Percentiles rank a stretch among this genome's conserved stretches.
Conservation (phyloP, 306 rosid genomes). For the Myrica gale region DNA sequence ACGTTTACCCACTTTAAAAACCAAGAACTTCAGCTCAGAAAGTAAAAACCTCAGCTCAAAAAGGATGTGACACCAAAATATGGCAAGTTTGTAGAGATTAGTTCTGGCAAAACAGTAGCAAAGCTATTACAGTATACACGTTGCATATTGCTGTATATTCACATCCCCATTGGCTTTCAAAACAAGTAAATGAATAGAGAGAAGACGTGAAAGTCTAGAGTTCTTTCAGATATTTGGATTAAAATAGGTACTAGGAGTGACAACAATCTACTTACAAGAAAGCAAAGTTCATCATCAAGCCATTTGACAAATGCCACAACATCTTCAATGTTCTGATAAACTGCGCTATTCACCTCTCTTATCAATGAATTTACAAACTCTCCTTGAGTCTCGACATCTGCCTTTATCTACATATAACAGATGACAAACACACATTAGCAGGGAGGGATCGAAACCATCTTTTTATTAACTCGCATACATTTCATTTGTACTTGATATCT, state of each 20-base stretch:
- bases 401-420: slow-evolving; percentile 70
- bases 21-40: neutral
- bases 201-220: neutral
- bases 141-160: too few species aligned
- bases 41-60: neutral
- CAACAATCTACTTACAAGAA: slow-evolving; percentile 65
- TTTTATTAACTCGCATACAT: neutral
- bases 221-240: neutral
- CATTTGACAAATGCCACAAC: slow-evolving; percentile 96
- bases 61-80: neutral
- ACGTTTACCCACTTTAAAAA: neutral
- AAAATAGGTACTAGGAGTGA: neutral
- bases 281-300: slow-evolving; percentile 98
- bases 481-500: neutral
- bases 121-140: neutral
- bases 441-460: slow-evolving; percentile 21
- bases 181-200: neutral
- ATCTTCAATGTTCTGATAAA: slow-evolving; percentile 77
- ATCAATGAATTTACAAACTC: slow-evolving; percentile 93
- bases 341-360: slow-evolving; percentile 86
- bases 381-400: slow-evolving; percentile 94
- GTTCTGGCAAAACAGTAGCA: neutral
- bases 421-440: slow-evolving; percentile 6
- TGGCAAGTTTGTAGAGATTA: neutral
- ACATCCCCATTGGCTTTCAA: too few species aligned